Evolutionary conservation across 305 asterid genomes (phyloP).

Genomic region (Rubia tinctorum): DNA sequence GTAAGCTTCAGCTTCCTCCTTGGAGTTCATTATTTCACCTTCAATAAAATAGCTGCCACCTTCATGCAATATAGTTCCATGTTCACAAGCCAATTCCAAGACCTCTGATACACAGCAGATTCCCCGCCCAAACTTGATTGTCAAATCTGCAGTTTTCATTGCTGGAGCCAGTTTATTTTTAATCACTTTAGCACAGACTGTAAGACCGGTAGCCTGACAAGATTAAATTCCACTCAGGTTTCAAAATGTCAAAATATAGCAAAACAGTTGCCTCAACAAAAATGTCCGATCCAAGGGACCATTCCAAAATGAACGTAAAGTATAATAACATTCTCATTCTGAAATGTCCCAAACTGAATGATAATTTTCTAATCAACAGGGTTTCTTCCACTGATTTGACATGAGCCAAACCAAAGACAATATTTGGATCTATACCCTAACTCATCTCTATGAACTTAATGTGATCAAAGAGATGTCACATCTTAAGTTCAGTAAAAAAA

Average conservation of each 20-base stretch:
- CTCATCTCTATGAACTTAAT: neutral
- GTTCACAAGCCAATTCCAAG: constrained; percentile 86
- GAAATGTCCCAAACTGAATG: neutral
- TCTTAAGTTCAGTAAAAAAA: constrained; percentile 2
- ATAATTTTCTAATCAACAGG: neutral
- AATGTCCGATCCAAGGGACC: neutral
- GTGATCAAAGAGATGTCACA: neutral
- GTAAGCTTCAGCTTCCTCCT: constrained; percentile 60
- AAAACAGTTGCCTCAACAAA: neutral
- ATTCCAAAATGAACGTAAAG: no score
- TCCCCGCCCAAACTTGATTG: constrained; percentile 69
- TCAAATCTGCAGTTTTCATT: constrained; percentile 67
- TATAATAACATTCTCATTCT: neutral
- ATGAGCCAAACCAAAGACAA: neutral
- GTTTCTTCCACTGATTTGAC: neutral
- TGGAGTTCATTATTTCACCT: constrained; percentile 48
- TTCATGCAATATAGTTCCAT: constrained; percentile 58
- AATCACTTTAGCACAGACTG: constrained; percentile 65
- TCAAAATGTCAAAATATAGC: neutral
- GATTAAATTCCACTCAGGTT: neutral
- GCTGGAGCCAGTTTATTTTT: constrained; percentile 88
- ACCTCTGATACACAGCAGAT: constrained; percentile 56
- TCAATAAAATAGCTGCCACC: constrained; percentile 53
- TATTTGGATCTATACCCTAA: neutral
- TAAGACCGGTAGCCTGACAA: constrained; percentile 82